Evolutionary conservation across 352 stramenopile species (phyloP), one percentile per base, ranked within the genome.

Genomic region (Pythium folliculosum): DNA sequence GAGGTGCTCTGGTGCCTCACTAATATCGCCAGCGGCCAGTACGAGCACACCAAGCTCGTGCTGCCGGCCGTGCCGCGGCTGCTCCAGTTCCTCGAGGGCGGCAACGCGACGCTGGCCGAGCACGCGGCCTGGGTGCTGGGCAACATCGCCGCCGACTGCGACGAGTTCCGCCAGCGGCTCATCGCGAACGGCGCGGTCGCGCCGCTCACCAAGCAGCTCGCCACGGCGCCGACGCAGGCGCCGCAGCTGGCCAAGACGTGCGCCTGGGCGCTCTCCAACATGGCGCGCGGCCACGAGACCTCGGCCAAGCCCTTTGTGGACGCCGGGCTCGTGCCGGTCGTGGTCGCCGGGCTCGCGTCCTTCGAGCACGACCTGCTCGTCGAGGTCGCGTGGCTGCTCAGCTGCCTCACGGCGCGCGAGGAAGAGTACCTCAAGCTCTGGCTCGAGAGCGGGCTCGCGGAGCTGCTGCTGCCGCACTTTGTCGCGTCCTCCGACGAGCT

Each of bases 111-210:
- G 23, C 76, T 96, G 13, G 81, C 83, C 13, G 88, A 94, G 67
- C 83, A 93, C 45, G 78, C 88, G 1, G 86, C 86, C 10, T 96
- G 86, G 84, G 84, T 89, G 37, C 63, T 96, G 22, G 88, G 88
- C 32, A 96, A 96, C 68, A 94, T 96, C 62, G 88, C 86, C 1
- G 88, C 84, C 25, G 88, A 96, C 71, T 92, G 86, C 37, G 82
- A 94, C 37, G 82, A 92, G 67, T 92, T 94, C 50, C 82, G 88
- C n/a, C 83, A 94, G 62, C 71, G 90, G 38, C 77, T 96, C 19
- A 90, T 91, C 54, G 75, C 76, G 22, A 82, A 78, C 55, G 84
- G 84, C 53, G 77, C 81, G 1, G 75, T 92, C 27, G 37, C 70
- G 16, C 79, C 82, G 16, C 75, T 92, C 9, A 69, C 78, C 43